A percentile compares a stretch with the other conserved stretches of the same genome.
These are phyloP conservation scores for Naganishia sp. DNA, from an alignment of 1,284 basidiomycete genomes.

Conservation along the genomic window DNA sequence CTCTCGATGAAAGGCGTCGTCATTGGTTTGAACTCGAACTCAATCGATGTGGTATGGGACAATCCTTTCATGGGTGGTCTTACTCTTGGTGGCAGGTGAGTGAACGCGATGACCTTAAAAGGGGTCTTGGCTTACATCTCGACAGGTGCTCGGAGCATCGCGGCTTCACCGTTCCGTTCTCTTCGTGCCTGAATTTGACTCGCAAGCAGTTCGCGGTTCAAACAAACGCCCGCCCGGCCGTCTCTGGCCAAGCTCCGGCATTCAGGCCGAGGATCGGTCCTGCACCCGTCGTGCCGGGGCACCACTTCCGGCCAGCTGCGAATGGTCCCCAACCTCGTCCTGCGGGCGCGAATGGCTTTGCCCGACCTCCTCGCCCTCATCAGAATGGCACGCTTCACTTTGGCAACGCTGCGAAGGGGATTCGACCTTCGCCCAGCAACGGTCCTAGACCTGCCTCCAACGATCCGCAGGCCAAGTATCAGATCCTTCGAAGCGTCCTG, in stretches of 20 bases:
- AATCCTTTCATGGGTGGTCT: slow-evolving; percentile 89
- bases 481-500: slow-evolving; percentile 22
- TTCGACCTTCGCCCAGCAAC: slow-evolving; percentile 14
- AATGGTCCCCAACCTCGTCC: slow-evolving; percentile 52
- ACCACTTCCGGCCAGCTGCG: slow-evolving; percentile 63
- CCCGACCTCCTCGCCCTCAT: slow-evolving; percentile 25
- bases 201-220: slow-evolving; percentile 76
- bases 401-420: slow-evolving; percentile 49
- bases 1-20: slow-evolving; percentile 91
- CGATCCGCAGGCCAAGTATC: slow-evolving; percentile 15
- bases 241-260: slow-evolving; percentile 46
- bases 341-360: slow-evolving; percentile 64
- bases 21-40: slow-evolving; percentile 78
- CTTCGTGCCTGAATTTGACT: slow-evolving; percentile 80
- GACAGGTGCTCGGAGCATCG: slow-evolving; percentile 82
- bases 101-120: slow-evolving; percentile 34
- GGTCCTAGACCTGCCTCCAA: not conserved
- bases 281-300: slow-evolving; percentile 62
- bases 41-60: slow-evolving; percentile 97
- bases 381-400: slow-evolving; percentile 42
- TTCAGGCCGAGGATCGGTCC: slow-evolving; percentile 72
- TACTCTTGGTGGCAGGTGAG: slow-evolving; percentile 78
- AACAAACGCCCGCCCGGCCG: slow-evolving; percentile 57
- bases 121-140: slow-evolving; percentile 25
- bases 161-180: slow-evolving; percentile 79